These are phyloP conservation scores for Botrytis aclada DNA, from an alignment of 2,329 filamentous ascomycete genomes.

Conservation along the genomic window DNA sequence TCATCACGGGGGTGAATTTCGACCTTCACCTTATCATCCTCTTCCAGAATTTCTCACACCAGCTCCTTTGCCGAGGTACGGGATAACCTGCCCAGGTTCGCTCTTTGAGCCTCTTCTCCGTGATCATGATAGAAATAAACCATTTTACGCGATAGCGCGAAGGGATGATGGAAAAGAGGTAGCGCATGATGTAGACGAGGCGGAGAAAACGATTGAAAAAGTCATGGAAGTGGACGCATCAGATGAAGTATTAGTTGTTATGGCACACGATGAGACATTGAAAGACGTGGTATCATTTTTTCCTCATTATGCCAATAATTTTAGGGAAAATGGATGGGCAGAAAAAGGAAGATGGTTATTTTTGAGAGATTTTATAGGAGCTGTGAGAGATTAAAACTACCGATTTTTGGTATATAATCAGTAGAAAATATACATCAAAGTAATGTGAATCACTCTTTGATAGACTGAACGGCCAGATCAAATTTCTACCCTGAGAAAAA, in stretches of 20 bases:
- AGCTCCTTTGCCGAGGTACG: conserved; percentile 38
- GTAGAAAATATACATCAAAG: background rate
- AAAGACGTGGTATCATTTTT: conserved; percentile 48
- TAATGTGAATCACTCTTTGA: background rate
- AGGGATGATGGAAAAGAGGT: conserved; percentile 19
- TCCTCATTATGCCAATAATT: conserved; percentile 47
- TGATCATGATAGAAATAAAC: conserved; percentile 30
- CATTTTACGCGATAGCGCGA: conserved; percentile 38
- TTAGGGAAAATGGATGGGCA: conserved; percentile 46
- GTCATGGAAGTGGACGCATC: conserved; percentile 46
- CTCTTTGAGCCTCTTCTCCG: conserved; percentile 42
- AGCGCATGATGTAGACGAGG: conserved; percentile 36
- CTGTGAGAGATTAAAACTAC: conserved; percentile 32
- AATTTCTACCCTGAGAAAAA: too few relatives aligned
- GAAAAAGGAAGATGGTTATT: conserved; percentile 48
- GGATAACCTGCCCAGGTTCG: conserved; percentile 41
- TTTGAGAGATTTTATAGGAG: conserved; percentile 48
- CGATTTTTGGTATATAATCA: background rate
- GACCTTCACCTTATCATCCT: conserved; percentile 44
- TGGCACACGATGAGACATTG: conserved; percentile 48
- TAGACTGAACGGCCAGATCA: background rate
- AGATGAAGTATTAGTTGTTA: conserved; percentile 45
- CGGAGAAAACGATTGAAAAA: conserved; percentile 44
- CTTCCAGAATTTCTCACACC: conserved; percentile 41
- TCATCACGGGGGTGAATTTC: conserved; percentile 42